Conservation (phyloP, 83 land plant species). For the Larix sibirica region DNA sequence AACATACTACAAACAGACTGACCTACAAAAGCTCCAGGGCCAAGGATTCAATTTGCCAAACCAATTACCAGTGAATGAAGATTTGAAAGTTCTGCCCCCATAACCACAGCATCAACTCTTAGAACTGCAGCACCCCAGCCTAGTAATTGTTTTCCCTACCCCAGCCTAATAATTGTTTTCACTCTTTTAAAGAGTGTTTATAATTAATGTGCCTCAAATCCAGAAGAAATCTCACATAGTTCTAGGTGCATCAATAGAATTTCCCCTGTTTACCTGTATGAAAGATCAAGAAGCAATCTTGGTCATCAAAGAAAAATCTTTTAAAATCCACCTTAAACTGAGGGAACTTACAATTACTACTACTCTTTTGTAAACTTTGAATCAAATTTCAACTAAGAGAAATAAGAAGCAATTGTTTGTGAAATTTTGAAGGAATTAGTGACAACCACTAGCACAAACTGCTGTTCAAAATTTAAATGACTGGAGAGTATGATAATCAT, state of each 20-base stretch:
- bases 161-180: too few relatives aligned
- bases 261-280: constrained; percentile 3
- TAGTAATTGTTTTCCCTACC: too few relatives aligned
- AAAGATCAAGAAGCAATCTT: not conserved
- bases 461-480: not conserved
- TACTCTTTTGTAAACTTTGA: not conserved
- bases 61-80: not conserved
- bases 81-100: constrained; percentile 4
- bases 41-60: not conserved
- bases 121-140: too few relatives aligned
- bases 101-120: constrained; percentile 11
- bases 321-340: not conserved
- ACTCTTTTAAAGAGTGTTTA: not conserved
- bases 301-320: not conserved
- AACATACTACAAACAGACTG: not conserved
- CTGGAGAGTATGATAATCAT: not conserved
- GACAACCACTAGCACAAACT: not conserved
- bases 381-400: not conserved
- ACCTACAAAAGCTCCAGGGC: not conserved
- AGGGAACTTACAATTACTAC: not conserved
- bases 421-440: too few relatives aligned
- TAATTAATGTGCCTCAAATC: not conserved
- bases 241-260: too few relatives aligned
- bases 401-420: too few relatives aligned
- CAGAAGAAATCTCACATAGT: not conserved